phyloP scores from a whole-genome alignment of 495 filamentous ascomycete genomes.

The Aspergillus ostianus region DNA sequence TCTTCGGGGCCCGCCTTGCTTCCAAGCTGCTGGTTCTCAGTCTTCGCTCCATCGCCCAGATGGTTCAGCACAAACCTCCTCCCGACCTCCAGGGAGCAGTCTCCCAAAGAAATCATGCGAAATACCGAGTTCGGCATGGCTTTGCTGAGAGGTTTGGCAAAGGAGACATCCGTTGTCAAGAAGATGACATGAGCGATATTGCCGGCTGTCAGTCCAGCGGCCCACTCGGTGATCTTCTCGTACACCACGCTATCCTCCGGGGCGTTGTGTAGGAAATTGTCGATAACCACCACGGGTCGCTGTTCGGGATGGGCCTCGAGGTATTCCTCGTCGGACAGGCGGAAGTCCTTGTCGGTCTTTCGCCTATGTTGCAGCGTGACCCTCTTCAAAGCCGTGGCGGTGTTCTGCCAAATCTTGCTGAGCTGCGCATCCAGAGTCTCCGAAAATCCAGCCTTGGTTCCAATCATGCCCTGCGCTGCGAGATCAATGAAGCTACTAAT shows the following conservation, averaged over 20 bases:
- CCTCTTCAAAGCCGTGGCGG: constrained; percentile 72
- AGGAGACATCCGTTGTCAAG: constrained; percentile 89
- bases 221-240: constrained; percentile 90
- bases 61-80: constrained; percentile 89
- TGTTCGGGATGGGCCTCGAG: constrained; percentile 86
- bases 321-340: constrained; percentile 79
- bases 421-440: constrained; percentile 92
- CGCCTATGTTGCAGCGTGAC: constrained; percentile 67
- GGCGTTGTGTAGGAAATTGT: constrained; percentile 87
- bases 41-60: constrained; percentile 53
- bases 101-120: constrained; percentile 77
- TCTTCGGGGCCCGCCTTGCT: constrained; percentile 51
- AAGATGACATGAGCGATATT: constrained; percentile 97
- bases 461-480: constrained; percentile 89
- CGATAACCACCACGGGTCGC: constrained; percentile 83
- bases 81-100: constrained; percentile 80
- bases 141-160: constrained; percentile 82
- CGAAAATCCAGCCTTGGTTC: constrained; percentile 90
- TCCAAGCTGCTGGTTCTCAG: constrained; percentile 33
- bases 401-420: constrained; percentile 87
- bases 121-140: constrained; percentile 89
- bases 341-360: constrained; percentile 71
- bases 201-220: constrained; percentile 77
- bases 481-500: constrained; percentile 89
- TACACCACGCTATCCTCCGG: constrained; percentile 73